Conservation (phyloP, 208 protist species). For the Jaenimonas drosophilae region DNA sequence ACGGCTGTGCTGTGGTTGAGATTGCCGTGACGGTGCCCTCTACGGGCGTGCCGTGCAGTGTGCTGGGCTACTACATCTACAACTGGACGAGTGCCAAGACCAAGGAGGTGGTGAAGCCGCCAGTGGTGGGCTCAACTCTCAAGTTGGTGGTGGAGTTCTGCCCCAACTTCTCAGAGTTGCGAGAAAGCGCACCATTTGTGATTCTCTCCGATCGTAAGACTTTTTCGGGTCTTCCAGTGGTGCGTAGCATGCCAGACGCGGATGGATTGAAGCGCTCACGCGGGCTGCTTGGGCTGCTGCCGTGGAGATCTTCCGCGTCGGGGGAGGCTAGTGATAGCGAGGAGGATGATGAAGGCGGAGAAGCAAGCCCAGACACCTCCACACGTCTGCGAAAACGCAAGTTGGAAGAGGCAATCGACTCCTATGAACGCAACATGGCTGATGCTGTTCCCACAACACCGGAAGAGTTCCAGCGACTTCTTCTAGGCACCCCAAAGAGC, state of each 20-base stretch:
- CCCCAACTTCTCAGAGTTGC: conserved; percentile 30
- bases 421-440: conserved; percentile 73
- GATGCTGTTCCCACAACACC: conserved; percentile 56
- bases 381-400: conserved; percentile 36
- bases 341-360: conserved; percentile 9
- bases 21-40: conserved; percentile 10
- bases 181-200: conserved; percentile 50
- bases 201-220: conserved; percentile 37
- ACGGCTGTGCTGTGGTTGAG: conserved; percentile 75
- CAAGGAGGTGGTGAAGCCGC: conserved; percentile 1
- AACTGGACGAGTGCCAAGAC: conserved; percentile 18
- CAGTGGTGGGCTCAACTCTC: conserved; percentile 43
- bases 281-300: conserved; percentile 55
- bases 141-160: conserved; percentile 54
- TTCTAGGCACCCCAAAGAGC: conserved; percentile 86
- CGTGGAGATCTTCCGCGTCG: conserved; percentile 29
- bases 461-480: conserved; percentile 85
- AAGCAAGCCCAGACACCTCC: conserved; percentile 11
- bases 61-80: conserved; percentile 76
- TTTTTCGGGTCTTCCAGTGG: conserved; percentile 23
- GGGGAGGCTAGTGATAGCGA: conserved; percentile 13
- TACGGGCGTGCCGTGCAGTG: conserved; percentile 10
- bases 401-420: conserved; percentile 78
- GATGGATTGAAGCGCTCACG: not conserved
- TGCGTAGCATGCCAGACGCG: conserved; percentile 11